Evolutionary conservation across 2,329 filamentous ascomycete species (phyloP).

Genomic region (Claviceps africana): DNA sequence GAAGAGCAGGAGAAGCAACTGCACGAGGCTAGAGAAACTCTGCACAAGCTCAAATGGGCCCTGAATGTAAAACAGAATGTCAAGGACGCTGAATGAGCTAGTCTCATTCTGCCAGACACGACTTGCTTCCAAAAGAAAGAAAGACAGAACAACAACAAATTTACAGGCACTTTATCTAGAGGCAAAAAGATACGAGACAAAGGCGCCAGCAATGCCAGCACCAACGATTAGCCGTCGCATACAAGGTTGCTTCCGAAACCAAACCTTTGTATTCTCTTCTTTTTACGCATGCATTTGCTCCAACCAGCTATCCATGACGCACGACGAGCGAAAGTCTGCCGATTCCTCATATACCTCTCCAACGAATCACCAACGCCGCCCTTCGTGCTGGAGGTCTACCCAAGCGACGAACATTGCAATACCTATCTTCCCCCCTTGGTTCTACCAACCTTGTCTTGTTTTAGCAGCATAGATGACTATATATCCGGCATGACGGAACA

Average conservation of each 20-base stretch:
- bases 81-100: constrained; percentile 33
- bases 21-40: constrained; percentile 43
- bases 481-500: constrained; percentile 4
- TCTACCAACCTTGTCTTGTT: not conserved
- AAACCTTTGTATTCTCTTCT: too few relatives aligned
- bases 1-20: constrained; percentile 45
- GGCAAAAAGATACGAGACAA: too few relatives aligned
- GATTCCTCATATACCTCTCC: not conserved
- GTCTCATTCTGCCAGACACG: not conserved
- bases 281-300: too few relatives aligned
- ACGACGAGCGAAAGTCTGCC: not conserved
- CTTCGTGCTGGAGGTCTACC: not conserved
- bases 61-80: constrained; percentile 52
- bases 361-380: not conserved
- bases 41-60: constrained; percentile 60
- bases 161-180: too few relatives aligned
- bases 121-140: too few relatives aligned
- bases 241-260: too few relatives aligned
- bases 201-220: too few relatives aligned
- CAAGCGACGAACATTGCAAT: constrained; percentile 3
- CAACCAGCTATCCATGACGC: too few relatives aligned
- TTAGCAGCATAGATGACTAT: constrained; percentile 3
- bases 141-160: too few relatives aligned
- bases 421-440: not conserved
- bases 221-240: too few relatives aligned